Evolutionary conservation across 768 basidiomycete genomes (phyloP).

Genomic region (Podaxis sp.): DNA sequence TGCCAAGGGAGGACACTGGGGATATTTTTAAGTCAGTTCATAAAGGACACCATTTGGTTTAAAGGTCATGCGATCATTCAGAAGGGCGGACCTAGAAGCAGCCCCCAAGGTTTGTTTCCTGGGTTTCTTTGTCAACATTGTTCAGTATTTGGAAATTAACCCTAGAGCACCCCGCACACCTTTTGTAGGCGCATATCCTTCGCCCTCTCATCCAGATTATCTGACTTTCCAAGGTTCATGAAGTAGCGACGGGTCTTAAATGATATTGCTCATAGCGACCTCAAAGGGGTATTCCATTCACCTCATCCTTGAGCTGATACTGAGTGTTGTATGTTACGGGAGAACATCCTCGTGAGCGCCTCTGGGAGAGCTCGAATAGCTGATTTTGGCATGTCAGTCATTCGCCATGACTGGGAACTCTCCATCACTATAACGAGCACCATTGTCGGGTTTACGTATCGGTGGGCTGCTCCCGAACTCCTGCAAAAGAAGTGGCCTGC

Average conservation of each 20-base stretch:
- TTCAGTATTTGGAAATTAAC: not conserved
- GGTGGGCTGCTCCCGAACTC: conserved; percentile 17
- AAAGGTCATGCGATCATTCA: no score
- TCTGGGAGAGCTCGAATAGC: conserved; percentile 9
- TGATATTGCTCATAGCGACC: conserved; percentile 14
- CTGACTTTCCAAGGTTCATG: not conserved
- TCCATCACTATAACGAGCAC: conserved; percentile 25
- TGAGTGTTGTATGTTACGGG: not conserved
- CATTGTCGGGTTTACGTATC: not conserved
- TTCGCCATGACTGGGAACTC: not conserved
- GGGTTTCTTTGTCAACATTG: not conserved
- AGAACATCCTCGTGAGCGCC: conserved; percentile 10
- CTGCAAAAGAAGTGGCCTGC: conserved; percentile 22
- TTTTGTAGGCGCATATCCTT: not conserved
- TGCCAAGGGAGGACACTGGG: no score
- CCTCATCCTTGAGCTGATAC: no score
- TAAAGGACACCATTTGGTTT: no score
- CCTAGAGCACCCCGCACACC: not conserved
- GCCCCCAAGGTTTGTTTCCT: no score
- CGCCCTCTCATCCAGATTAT: not conserved
- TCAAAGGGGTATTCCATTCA: conserved; percentile 10
- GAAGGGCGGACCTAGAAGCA: no score
- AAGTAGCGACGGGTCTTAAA: conserved; percentile 7
- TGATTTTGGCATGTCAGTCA: conserved; percentile 13
- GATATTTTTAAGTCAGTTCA: no score